These are phyloP conservation scores for Helotiales sp. DNA, from an alignment of 2,329 filamentous ascomycete species.

Conservation along the genomic window DNA sequence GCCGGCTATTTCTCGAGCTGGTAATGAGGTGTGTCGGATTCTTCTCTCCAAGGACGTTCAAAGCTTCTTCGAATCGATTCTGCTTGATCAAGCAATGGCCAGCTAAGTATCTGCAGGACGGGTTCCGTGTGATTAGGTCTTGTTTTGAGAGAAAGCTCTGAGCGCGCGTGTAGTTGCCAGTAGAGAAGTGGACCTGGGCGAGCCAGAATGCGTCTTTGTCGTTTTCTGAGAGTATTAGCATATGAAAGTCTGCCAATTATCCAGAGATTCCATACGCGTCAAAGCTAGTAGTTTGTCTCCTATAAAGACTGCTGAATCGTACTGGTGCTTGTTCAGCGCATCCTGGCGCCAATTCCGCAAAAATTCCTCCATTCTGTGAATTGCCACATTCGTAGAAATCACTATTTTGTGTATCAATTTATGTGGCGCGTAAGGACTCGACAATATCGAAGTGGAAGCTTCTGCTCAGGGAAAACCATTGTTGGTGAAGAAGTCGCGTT, in stretches of 20 bases:
- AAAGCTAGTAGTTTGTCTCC: conserved; percentile 95
- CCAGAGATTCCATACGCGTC: conserved; percentile 65
- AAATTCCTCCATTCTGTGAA: conserved; percentile 76
- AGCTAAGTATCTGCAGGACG: conserved; percentile 88
- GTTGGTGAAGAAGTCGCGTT: not conserved
- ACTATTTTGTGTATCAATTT: not conserved
- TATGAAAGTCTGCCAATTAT: not conserved
- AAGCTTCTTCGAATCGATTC: conserved; percentile 83
- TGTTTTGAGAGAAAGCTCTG: conserved; percentile 82
- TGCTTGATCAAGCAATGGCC: conserved; percentile 95
- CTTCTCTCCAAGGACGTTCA: conserved; percentile 83
- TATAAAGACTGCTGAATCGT: conserved; percentile 95
- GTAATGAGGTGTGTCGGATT: conserved; percentile 88
- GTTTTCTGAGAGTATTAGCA: conserved; percentile 60
- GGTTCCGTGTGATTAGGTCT: conserved; percentile 77
- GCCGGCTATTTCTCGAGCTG: conserved; percentile 59
- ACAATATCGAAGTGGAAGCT: not conserved
- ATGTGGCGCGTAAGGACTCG: not conserved
- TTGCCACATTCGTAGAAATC: not conserved
- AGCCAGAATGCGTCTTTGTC: conserved; percentile 96
- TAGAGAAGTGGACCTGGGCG: conserved; percentile 95
- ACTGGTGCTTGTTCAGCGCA: conserved; percentile 92
- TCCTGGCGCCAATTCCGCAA: conserved; percentile 94
- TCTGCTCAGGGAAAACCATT: not conserved
- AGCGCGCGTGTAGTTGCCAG: conserved; percentile 90